Evolutionary conservation across 1,139 yeast genomes (phyloP).

Genomic region (Kodamaea arcana): DNA sequence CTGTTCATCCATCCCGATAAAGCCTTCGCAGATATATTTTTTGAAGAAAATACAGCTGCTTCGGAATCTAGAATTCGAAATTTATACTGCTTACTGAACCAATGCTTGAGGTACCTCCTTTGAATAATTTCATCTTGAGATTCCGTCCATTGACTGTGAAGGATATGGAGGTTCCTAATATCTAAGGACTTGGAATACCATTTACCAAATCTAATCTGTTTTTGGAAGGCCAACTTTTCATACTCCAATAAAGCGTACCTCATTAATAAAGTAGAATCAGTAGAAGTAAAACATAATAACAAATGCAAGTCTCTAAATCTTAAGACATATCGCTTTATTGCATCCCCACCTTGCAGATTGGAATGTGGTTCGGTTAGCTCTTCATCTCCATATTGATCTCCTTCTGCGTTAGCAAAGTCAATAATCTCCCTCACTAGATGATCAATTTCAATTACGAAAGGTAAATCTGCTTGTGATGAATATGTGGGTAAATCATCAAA

Average conservation of each 20-base stretch:
- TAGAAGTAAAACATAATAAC: neutral
- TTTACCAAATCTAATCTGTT: constrained; percentile 6
- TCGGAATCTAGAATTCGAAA: constrained; percentile 11
- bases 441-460: constrained; percentile 23
- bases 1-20: constrained; percentile 2
- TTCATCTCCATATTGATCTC: constrained; percentile 14
- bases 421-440: constrained; percentile 21
- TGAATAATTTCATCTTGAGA: neutral
- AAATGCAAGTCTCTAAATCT: constrained; percentile 21
- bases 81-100: constrained; percentile 14
- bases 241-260: constrained; percentile 20
- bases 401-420: constrained; percentile 30
- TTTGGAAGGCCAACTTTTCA: constrained; percentile 3
- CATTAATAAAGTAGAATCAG: constrained; percentile 24
- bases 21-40: constrained; percentile 3
- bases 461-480: constrained; percentile 18
- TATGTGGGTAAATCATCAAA: constrained; percentile 18
- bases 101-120: constrained; percentile 9
- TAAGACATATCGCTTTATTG: constrained; percentile 22
- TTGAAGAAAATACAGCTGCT: constrained; percentile 9
- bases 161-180: neutral
- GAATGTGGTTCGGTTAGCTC: neutral
- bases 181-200: constrained; percentile 11
- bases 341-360: constrained; percentile 4
- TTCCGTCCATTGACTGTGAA: neutral